phyloP scores from a whole-genome alignment of 2,329 filamentous ascomycete species.

The Cucurbitaria berberidis region DNA sequence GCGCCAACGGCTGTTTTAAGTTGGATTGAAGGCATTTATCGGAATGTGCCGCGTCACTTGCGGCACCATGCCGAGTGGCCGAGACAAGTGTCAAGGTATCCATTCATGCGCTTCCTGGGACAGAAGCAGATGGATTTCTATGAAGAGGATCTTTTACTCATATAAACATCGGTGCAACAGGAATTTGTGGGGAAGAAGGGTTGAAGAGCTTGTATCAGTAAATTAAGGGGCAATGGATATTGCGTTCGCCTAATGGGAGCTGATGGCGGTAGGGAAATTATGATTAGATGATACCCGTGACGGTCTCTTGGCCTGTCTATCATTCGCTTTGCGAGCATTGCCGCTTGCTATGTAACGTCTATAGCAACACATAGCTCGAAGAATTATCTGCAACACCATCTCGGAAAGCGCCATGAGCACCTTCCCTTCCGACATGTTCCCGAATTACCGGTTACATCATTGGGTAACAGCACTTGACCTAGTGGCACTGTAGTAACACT shows the following conservation, averaged over 20 bases:
- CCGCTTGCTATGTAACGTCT: neutral
- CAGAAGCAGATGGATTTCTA: slow-evolving; percentile 22
- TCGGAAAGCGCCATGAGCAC: neutral
- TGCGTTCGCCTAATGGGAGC: neutral
- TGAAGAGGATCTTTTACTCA: slow-evolving; percentile 5
- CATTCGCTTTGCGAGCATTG: slow-evolving; percentile 1
- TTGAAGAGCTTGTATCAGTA: neutral
- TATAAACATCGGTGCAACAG: neutral
- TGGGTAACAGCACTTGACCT: too few relatives aligned
- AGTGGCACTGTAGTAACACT: too few relatives aligned
- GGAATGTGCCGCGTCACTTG: slow-evolving; percentile 29
- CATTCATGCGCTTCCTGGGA: slow-evolving; percentile 35
- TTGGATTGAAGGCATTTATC: slow-evolving; percentile 45
- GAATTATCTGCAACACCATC: neutral
- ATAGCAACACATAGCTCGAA: neutral
- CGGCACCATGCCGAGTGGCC: slow-evolving; percentile 41
- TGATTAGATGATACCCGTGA: slow-evolving; percentile 6
- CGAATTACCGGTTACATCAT: too few relatives aligned
- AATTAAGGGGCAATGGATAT: neutral
- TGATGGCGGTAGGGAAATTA: neutral
- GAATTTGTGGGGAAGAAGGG: neutral
- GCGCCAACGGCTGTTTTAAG: slow-evolving; percentile 39
- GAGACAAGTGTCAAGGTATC: slow-evolving; percentile 37
- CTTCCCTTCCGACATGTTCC: too few relatives aligned
- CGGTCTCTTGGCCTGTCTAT: neutral